Percentiles rank a stretch among this genome's conserved stretches.
Evolutionary conservation across 2,329 filamentous ascomycete genomes (phyloP).

Genomic region (Fusarium sp.): DNA sequence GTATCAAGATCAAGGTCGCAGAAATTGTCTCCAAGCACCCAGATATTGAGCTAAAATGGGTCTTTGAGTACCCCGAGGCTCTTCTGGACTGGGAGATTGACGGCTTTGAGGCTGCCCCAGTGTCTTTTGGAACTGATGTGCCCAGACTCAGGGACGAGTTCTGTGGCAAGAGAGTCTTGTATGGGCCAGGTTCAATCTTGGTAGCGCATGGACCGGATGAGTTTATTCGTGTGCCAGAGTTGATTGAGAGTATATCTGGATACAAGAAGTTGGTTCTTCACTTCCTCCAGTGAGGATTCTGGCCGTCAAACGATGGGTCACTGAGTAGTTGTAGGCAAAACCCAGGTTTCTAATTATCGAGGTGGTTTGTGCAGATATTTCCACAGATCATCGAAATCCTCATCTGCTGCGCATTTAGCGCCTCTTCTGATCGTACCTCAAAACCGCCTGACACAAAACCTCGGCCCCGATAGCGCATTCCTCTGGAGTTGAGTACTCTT

Average conservation of each 20-base stretch:
- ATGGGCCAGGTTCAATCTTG: slow-evolving; percentile 54
- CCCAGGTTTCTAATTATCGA: background rate
- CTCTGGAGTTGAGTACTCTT: slow-evolving; percentile 45
- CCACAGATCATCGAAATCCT: background rate
- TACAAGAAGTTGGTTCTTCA: slow-evolving; percentile 50
- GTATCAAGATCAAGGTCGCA: slow-evolving; percentile 48
- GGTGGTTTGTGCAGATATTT: background rate
- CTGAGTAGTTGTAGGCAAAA: too few relatives aligned
- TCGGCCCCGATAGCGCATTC: slow-evolving; percentile 46
- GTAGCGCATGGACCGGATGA: slow-evolving; percentile 54
- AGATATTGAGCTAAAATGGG: slow-evolving; percentile 49
- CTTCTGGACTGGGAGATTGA: slow-evolving; percentile 53
- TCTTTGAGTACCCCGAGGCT: slow-evolving; percentile 53
- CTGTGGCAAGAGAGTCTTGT: slow-evolving; percentile 51
- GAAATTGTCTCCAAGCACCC: slow-evolving; percentile 48
- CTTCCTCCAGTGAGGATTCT: slow-evolving; percentile 9
- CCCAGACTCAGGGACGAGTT: slow-evolving; percentile 48
- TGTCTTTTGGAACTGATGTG: slow-evolving; percentile 55
- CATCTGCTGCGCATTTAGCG: background rate
- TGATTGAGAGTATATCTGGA: slow-evolving; percentile 51
- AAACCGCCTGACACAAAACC: slow-evolving; percentile 38
- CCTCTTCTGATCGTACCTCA: slow-evolving; percentile 42
- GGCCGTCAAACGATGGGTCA: too few relatives aligned
- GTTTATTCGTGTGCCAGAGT: slow-evolving; percentile 49
- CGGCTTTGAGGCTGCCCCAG: slow-evolving; percentile 51